Evolutionary conservation across 169 alveolate species (phyloP), one percentile per base, ranked within the genome.

Genomic region (Plasmodium ovale): DNA sequence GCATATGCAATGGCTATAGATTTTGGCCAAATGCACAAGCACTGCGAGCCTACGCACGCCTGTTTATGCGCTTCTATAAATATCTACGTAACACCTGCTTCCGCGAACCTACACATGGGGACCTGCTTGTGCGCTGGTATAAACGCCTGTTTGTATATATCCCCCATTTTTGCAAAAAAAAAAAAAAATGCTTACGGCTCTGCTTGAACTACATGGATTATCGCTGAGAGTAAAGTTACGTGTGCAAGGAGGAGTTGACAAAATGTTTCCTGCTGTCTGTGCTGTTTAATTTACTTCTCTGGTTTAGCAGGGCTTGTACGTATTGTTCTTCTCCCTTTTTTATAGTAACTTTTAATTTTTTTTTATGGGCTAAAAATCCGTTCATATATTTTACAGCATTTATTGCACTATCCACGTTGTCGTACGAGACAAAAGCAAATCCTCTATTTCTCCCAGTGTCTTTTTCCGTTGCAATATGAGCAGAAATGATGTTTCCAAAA

Each of bases 341-440:
- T 62, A 96, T 87, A n/a, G 97, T 65, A 33, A 96, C 98, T 91
- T 95, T 95, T 65, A 96, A 96, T 44, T 95, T 87, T 88, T 96
- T 96, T 33, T 95, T 95, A 54, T 93, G 93, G n/a, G 96, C 96
- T 23, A 93, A 69, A 87, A 95, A 96, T 64, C 98, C 98, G 67
- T 96, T 96, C 97, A 96, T 96, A 67, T 94, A 88, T 71, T 94
- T 93, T 35, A 96, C 97, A 29, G 98, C 98, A 87, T 96, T 94
- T 7, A 97, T 96, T 21, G 98, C 98, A 42, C 97, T 84, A 54
- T 94, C 96, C 10, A 94, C 94, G 69, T 92, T 89, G 77, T 96
- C 98, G 67, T 95, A 96, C 1, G 98, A 95, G 37, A 96, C 98
- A 91, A 96, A 96, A 25, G 97, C 99, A 79, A 91, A 97, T 21